These are phyloP conservation scores for Metarhizium brunneum DNA, from an alignment of 2,329 filamentous ascomycete species.

Conservation along the genomic window DNA sequence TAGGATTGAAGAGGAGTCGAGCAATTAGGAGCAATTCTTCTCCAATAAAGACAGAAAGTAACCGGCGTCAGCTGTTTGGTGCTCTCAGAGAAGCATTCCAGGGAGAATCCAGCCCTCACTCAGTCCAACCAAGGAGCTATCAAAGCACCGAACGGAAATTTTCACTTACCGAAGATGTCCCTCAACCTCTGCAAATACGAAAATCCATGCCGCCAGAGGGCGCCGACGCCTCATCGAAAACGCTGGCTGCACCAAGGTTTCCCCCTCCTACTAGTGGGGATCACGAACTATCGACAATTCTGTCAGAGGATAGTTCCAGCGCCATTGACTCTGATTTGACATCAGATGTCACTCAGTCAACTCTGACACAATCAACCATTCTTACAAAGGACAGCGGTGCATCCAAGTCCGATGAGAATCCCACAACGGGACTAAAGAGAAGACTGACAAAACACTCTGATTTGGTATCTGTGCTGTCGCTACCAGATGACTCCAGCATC, in stretches of 20 bases:
- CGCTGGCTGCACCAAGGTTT: slow-evolving; percentile 23
- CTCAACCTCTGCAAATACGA: slow-evolving; percentile 6
- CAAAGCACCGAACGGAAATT: slow-evolving; percentile 33
- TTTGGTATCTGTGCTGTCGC: slow-evolving; percentile 82
- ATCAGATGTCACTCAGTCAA: slow-evolving; percentile 38
- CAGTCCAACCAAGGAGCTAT: slow-evolving; percentile 36
- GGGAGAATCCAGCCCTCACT: slow-evolving; percentile 46
- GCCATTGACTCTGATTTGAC: slow-evolving; percentile 38
- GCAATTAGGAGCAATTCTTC: slow-evolving; percentile 43
- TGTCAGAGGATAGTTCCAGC: slow-evolving; percentile 41
- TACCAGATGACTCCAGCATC: slow-evolving; percentile 48
- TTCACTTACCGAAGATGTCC: slow-evolving; percentile 15
- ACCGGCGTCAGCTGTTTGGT: slow-evolving; percentile 43
- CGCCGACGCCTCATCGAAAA: slow-evolving; percentile 4
- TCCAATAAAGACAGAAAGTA: slow-evolving; percentile 35
- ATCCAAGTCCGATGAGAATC: slow-evolving; percentile 18
- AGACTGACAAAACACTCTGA: slow-evolving; percentile 87
- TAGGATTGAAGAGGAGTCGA: slow-evolving; percentile 43
- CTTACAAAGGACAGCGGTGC: slow-evolving; percentile 35
- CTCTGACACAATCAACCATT: slow-evolving; percentile 42
- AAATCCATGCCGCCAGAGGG: neutral
- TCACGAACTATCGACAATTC: slow-evolving; percentile 48
- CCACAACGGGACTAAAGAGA: slow-evolving; percentile 53
- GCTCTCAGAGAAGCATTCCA: slow-evolving; percentile 52
- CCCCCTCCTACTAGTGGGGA: slow-evolving; percentile 44